These are phyloP conservation scores for Phytopythium litorale DNA, from an alignment of 352 stramenopile genomes.

Conservation along the genomic window DNA sequence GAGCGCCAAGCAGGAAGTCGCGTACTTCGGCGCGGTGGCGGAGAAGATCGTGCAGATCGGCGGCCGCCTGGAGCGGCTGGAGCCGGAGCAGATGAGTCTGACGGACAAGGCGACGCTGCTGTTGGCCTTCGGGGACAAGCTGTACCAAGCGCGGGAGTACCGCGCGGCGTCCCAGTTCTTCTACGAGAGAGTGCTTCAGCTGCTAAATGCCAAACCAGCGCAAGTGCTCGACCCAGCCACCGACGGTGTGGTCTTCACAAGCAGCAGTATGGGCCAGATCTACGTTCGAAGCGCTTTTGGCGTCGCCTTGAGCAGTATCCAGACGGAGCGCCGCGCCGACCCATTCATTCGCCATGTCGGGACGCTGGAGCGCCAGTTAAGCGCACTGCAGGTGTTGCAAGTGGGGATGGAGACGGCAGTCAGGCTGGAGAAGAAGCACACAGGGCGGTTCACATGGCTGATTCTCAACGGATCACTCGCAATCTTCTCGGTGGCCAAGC, in stretches of 20 bases:
- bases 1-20: slow-evolving; percentile 19
- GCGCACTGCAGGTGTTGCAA: slow-evolving; percentile 29
- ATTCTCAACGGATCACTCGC: slow-evolving; percentile 63
- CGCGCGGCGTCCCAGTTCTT: slow-evolving; percentile 43
- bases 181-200: slow-evolving; percentile 32
- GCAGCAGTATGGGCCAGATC: slow-evolving; percentile 14
- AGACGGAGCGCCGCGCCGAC: slow-evolving; percentile 29
- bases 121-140: slow-evolving; percentile 43
- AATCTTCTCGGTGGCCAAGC: slow-evolving; percentile 46
- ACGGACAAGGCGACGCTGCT: slow-evolving; percentile 39
- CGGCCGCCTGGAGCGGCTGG: slow-evolving; percentile 24
- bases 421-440: slow-evolving; percentile 25
- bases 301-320: slow-evolving; percentile 36
- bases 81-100: slow-evolving; percentile 21
- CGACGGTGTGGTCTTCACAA: not conserved
- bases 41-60: slow-evolving; percentile 40
- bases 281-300: slow-evolving; percentile 47
- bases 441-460: slow-evolving; percentile 44
- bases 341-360: slow-evolving; percentile 35
- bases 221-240: not conserved
- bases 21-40: slow-evolving; percentile 33
- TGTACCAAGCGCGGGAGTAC: slow-evolving; percentile 42
- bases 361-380: slow-evolving; percentile 45
- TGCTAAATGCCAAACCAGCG: not conserved
- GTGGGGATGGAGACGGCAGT: slow-evolving; percentile 39